These are phyloP conservation scores for Trichoderma erinaceum DNA, from an alignment of 495 filamentous ascomycete species.

Conservation along the genomic window DNA sequence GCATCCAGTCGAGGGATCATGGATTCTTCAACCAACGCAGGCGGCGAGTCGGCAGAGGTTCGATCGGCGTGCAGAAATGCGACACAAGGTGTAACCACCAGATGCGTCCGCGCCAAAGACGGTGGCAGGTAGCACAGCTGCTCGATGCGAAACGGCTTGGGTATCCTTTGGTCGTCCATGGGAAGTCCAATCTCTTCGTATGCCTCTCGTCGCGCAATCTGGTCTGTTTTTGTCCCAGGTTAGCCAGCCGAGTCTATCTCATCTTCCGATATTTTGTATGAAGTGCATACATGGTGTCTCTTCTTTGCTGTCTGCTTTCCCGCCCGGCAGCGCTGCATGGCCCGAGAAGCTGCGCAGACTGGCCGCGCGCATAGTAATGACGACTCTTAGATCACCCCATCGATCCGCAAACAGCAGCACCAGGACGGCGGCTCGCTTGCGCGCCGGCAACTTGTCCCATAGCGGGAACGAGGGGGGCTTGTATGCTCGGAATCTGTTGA, in stretches of 20 bases:
- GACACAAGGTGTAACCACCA: conserved; percentile 80
- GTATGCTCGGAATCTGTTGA: conserved; percentile 69
- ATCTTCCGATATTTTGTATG: background rate
- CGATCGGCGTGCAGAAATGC: conserved; percentile 66
- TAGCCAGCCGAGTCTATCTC: background rate
- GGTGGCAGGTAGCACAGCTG: conserved; percentile 78
- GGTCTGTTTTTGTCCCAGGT: conserved; percentile 43
- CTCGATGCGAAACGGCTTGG: conserved; percentile 68
- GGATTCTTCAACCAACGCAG: conserved; percentile 55
- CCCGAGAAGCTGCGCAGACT: conserved; percentile 64
- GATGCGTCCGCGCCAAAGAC: conserved; percentile 71
- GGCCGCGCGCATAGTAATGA: conserved; percentile 79
- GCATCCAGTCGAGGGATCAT: conserved; percentile 76
- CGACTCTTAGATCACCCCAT: conserved; percentile 68
- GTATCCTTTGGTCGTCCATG: conserved; percentile 53
- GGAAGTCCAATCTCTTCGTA: conserved; percentile 87
- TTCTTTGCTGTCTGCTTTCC: conserved; percentile 47
- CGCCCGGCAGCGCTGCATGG: conserved; percentile 83
- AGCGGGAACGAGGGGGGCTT: conserved; percentile 49
- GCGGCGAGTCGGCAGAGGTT: conserved; percentile 25
- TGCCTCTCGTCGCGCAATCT: conserved; percentile 82
- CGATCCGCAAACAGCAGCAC: conserved; percentile 79
- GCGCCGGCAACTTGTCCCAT: conserved; percentile 58
- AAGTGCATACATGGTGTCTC: conserved; percentile 43
- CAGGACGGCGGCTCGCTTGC: conserved; percentile 73